These are phyloP conservation scores for Vanderwaltozyma yarrowii DNA, from an alignment of 805 yeast genomes.

Conservation along the genomic window DNA sequence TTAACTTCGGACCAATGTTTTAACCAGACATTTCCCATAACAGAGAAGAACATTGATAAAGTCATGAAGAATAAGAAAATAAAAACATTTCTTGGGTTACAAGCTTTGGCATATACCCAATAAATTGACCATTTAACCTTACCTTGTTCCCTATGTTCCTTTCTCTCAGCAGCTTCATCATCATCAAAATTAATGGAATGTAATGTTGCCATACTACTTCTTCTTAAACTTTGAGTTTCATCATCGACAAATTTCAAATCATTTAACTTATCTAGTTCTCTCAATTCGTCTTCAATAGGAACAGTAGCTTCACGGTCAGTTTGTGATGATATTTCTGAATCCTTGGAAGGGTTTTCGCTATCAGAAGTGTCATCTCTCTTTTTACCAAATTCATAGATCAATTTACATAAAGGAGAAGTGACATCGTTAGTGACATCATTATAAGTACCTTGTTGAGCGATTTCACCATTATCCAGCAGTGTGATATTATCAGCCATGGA, in stretches of 20 bases:
- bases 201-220: constrained; percentile 46
- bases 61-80: constrained; percentile 47
- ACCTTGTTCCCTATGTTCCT: constrained; percentile 86
- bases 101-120: constrained; percentile 73
- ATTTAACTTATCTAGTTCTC: constrained; percentile 25
- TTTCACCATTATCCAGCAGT: constrained; percentile 58
- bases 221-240: constrained; percentile 39
- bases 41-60: constrained; percentile 50
- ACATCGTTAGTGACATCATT: constrained; percentile 36
- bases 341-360: constrained; percentile 3
- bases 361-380: constrained; percentile 26
- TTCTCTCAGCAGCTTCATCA: constrained; percentile 30
- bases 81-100: constrained; percentile 58
- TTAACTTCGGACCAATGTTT: constrained; percentile 96
- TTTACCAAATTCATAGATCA: constrained; percentile 56
- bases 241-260: constrained; percentile 18
- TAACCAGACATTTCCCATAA: constrained; percentile 78
- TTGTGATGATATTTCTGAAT: constrained; percentile 8
- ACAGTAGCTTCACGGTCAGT: constrained; percentile 18
- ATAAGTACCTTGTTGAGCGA: constrained; percentile 57
- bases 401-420: constrained; percentile 40
- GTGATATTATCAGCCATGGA: constrained; percentile 62
- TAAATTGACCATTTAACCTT: constrained; percentile 86
- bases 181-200: constrained; percentile 28
- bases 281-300: constrained; percentile 20